These are phyloP conservation scores for Puccinia coronata DNA, from an alignment of 1,284 basidiomycete species.

Conservation along the genomic window DNA sequence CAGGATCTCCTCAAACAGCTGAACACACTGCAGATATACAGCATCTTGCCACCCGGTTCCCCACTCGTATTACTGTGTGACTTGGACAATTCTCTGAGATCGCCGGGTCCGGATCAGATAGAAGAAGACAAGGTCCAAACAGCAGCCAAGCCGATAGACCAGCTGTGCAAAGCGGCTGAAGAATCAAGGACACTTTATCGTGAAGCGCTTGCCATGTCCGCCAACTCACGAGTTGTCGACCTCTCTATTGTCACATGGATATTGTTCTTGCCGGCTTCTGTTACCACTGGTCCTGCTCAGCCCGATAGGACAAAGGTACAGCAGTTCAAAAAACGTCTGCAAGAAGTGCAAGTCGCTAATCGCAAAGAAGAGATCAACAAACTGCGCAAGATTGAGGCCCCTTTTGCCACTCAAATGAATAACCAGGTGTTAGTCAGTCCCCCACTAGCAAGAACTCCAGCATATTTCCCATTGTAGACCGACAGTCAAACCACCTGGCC, in stretches of 20 bases:
- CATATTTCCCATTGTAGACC: too few relatives aligned
- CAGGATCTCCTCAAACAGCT: conserved; percentile 82
- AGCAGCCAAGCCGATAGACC: conserved; percentile 5
- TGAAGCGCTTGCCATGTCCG: conserved; percentile 38
- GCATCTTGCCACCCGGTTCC: conserved; percentile 60
- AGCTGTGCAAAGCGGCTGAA: conserved; percentile 16
- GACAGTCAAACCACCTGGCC: too few relatives aligned
- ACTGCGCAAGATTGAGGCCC: conserved; percentile 29
- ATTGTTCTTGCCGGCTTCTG: not conserved
- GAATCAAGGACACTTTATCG: conserved; percentile 38
- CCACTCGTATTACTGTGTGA: conserved; percentile 50
- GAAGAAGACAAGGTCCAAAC: not conserved
- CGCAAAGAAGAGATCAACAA: conserved; percentile 37
- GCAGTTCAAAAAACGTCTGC: conserved; percentile 41
- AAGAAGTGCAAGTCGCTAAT: conserved; percentile 35
- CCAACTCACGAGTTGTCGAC: conserved; percentile 35
- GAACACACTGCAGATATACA: conserved; percentile 67
- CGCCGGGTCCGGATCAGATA: not conserved
- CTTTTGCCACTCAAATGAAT: too few relatives aligned
- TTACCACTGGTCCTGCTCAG: not conserved
- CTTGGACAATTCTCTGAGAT: not conserved
- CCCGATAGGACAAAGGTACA: conserved; percentile 14
- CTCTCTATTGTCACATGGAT: conserved; percentile 30
- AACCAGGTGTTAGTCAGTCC: too few relatives aligned
- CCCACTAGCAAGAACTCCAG: too few relatives aligned